Evolutionary conservation across 2,329 filamentous ascomycete species (phyloP).

Genomic region (Herpomyces periplanetae): DNA sequence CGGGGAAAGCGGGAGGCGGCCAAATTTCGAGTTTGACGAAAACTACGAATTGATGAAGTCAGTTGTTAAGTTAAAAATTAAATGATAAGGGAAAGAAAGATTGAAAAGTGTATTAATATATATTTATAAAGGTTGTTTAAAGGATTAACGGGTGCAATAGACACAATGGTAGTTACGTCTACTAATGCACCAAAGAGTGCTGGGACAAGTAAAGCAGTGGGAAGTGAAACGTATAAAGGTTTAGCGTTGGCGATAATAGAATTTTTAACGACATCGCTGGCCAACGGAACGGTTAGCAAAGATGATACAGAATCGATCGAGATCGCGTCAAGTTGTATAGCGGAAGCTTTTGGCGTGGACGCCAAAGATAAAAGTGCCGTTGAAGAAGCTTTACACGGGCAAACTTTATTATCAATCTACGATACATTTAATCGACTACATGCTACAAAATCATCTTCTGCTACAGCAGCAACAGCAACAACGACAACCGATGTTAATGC

Average conservation of each 20-base stretch:
- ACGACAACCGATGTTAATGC: constrained; percentile 25
- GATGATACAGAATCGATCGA: constrained; percentile 84
- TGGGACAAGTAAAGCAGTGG: no score
- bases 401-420: constrained; percentile 69
- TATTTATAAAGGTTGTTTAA: no score
- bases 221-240: constrained; percentile 20
- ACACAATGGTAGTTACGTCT: no score
- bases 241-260: constrained; percentile 89
- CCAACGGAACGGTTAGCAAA: constrained; percentile 47
- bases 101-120: no score
- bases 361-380: constrained; percentile 30
- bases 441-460: constrained; percentile 14
- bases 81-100: no score
- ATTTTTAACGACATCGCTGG: constrained; percentile 47
- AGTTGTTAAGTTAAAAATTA: no score
- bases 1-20: no score
- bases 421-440: constrained; percentile 84
- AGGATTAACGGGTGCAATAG: no score
- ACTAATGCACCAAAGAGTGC: no score
- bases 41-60: no score
- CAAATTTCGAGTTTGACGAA: no score
- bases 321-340: constrained; percentile 69
- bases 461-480: constrained; percentile 9
- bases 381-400: constrained; percentile 25
- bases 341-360: constrained; percentile 79